Conservation (phyloP, 169 alveolate genomes). For the Cryptosporidium viatorum region DNA sequence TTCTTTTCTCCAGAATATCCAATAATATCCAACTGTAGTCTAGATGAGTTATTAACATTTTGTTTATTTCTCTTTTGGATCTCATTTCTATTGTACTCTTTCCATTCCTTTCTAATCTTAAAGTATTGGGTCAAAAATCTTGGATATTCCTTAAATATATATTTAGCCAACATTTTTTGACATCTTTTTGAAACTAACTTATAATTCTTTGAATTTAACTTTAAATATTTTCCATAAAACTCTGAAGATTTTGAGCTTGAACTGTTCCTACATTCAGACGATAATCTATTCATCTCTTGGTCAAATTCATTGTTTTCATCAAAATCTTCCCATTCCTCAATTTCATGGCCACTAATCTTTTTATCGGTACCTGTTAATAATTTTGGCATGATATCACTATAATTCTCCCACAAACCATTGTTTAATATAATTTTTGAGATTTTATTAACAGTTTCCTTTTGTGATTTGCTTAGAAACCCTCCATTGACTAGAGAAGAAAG, state of each 20-base stretch:
- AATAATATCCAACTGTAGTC: constrained; percentile 52
- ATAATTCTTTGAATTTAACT: constrained; percentile 31
- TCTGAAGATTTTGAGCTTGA: constrained; percentile 5
- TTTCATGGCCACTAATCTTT: neutral
- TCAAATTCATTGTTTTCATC: constrained; percentile 38
- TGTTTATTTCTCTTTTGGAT: constrained; percentile 24
- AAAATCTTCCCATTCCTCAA: constrained; percentile 49
- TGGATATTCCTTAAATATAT: constrained; percentile 65
- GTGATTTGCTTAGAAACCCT: constrained; percentile 34
- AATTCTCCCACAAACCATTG: constrained; percentile 59
- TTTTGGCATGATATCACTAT: constrained; percentile 48
- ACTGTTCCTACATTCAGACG: neutral
- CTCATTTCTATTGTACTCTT: constrained; percentile 2
- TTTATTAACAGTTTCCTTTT: constrained; percentile 39
- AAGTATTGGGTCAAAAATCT: constrained; percentile 45
- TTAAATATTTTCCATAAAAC: constrained; percentile 45
- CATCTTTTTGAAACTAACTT: constrained; percentile 48
- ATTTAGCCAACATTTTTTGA: constrained; percentile 61
- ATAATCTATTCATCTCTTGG: neutral
- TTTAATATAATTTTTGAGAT: constrained; percentile 57
- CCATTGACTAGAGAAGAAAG: constrained; percentile 31
- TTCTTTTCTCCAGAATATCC: constrained; percentile 52
- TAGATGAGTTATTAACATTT: constrained; percentile 45
- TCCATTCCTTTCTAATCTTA: constrained; percentile 58
- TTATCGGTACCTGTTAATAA: constrained; percentile 55